A percentile compares a stretch with the other conserved stretches of the same genome.
Evolutionary conservation across 129 eudicot genomes (phyloP).

Genomic region (Gnaphalium uliginosum): DNA sequence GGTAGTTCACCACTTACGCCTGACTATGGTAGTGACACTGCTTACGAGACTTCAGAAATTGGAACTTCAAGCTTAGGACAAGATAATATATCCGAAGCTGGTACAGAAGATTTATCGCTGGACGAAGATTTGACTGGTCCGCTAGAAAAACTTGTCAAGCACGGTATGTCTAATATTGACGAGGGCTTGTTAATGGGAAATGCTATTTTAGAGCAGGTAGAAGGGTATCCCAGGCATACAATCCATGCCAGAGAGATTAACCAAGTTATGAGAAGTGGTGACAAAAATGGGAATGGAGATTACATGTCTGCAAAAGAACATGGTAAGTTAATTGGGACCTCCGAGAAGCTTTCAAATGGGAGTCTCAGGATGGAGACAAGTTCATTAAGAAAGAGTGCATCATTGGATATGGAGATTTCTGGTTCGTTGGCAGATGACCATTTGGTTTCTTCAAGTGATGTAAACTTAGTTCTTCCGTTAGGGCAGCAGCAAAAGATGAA

Average conservation of each 20-base stretch:
- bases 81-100: slow-evolving; percentile 85
- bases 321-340: slow-evolving; percentile 43
- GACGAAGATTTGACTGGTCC: slow-evolving; percentile 72
- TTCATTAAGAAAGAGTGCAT: slow-evolving; percentile 55
- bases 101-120: slow-evolving; percentile 66
- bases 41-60: slow-evolving; percentile 85
- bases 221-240: slow-evolving; percentile 60
- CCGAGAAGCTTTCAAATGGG: slow-evolving; percentile 60
- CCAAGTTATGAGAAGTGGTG: slow-evolving; percentile 22
- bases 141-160: slow-evolving; percentile 70
- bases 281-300: slow-evolving; percentile 51
- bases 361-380: slow-evolving; percentile 39
- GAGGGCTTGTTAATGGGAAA: slow-evolving; percentile 96
- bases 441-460: slow-evolving; percentile 37
- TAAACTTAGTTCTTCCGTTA: slow-evolving; percentile 60
- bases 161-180: slow-evolving; percentile 88
- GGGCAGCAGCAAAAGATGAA: slow-evolving; percentile 78
- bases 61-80: slow-evolving; percentile 78
- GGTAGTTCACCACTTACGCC: slow-evolving; percentile 64
- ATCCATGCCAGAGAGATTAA: slow-evolving; percentile 42
- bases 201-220: slow-evolving; percentile 84
- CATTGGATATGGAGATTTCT: slow-evolving; percentile 52
- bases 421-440: slow-evolving; percentile 41
- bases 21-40: slow-evolving; percentile 92
- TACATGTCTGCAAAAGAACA: slow-evolving; percentile 43